Evolutionary conservation across 2,329 filamentous ascomycete species (phyloP), one percentile per base, ranked within the genome.

Genomic region (Diaporthe citriasiana): DNA sequence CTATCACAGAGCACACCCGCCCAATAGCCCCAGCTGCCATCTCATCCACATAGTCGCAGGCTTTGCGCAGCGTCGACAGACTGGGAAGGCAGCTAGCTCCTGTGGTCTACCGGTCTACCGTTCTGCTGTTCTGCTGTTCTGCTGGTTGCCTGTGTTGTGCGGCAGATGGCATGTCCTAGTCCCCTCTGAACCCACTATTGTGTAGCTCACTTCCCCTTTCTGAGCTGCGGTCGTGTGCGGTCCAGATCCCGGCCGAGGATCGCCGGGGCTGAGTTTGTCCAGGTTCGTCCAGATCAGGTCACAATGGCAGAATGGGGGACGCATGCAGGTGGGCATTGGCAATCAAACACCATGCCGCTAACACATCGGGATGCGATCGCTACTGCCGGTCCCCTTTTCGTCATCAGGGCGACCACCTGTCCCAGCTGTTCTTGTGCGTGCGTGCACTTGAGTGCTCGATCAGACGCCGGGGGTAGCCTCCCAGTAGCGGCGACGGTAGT

Each of bases 331-430:
- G 57, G 35, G 25, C 57, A 45, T 63, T 63, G 38, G 38, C 38
- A 45, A 63, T 45, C 57, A 38, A 22, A 27, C 38, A 45, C 57
- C 57, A 60, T 38, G 56, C n/a, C 35, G 56, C 6, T 40, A 22
- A 42, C 57, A 63, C 57, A 63, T 63, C 38, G n/a, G 57, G 57
- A 42, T 63, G 38, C 38, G 57, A 63, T 63, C 57, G 57, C 38
- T 63, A 45, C n/a, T 40, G 19, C 38, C 25, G 57, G 25, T 22
- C 2, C 56, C 56, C 38, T 27, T 60, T 60, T 27, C 13, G 56
- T 45, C n/a, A 10, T 12, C 53, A 0, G 22, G 30, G 30, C 50
- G n/a, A n/a, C 38, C 6, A 8, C 38, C 12, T 38, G 47, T 17
- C 17, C 17, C 30, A n/a, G 9, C 3, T 35, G 30, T 22, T 7